Evolutionary conservation across 352 stramenopile species (phyloP), one percentile per base, ranked within the genome.

Genomic region (Globisporangium takayamanum): DNA sequence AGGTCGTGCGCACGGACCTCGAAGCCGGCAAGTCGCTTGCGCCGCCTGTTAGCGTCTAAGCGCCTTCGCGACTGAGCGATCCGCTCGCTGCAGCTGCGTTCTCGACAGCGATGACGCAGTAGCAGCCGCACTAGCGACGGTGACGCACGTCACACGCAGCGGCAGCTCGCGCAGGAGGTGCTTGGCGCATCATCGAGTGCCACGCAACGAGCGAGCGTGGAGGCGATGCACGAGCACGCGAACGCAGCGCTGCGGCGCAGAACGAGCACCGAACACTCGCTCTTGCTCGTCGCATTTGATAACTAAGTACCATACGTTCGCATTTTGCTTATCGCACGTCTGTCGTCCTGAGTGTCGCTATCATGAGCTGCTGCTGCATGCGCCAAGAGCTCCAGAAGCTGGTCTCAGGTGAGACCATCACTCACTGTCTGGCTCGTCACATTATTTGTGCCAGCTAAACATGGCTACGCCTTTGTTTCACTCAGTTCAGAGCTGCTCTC

Each of bases 21-120:
- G 78, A 89, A 60, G 68, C 72, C 6, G 68, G 67, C 57, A 82
- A 82, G 63, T 69, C 72, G 47, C 60, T 89, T 42, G 76, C 80
- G 50, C 72, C 82, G 41, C 78, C 78, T 18, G 82, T 92, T 50
- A 89, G 78, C 61, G 79, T 92, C 47, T 90, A 84, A 58, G 49
- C 39, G 53, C 10, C 5, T 18, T 15, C 8, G 46, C 11, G 20
- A 50, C 39, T 36, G 30, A 36, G 30, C 30, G 30, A 36, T 7
- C 30, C 7, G 30, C 30, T 36, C 30, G 30, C 30, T 36, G 30
- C 7, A 4, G 30, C 30, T 36, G 30, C 12, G 12, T 45, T 12
- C 1, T 14, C 22, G 16, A 3, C 12, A 8, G 39, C 39, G 16
- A 45, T 12, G 39, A 45, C 39, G 39, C 39, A 45, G 39, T 18